A percentile compares a stretch with the other conserved stretches of the same genome.
These are phyloP conservation scores for Fragaria ananassa DNA, from an alignment of 306 rosid species.

Conservation along the genomic window DNA sequence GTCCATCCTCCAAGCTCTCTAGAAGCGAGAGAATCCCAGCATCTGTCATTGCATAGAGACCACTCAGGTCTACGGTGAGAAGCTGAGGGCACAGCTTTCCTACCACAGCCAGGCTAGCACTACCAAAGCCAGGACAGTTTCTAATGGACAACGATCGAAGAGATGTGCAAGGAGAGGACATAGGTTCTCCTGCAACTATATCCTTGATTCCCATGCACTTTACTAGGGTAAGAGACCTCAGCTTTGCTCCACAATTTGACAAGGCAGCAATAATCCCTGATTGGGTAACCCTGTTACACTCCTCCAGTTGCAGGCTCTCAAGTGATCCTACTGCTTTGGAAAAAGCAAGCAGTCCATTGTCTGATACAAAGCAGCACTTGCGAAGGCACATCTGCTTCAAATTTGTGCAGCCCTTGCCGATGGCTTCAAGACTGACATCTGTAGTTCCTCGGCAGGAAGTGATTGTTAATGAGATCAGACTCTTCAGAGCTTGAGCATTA, in stretches of 20 bases:
- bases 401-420: constrained; percentile 64
- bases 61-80: constrained; percentile 64
- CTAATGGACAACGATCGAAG: constrained; percentile 59
- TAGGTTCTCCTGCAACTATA: constrained; percentile 40
- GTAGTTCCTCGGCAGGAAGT: constrained; percentile 77
- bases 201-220: constrained; percentile 86
- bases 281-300: constrained; percentile 73
- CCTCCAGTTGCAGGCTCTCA: constrained; percentile 86
- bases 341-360: constrained; percentile 62
- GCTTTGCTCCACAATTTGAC: constrained; percentile 52
- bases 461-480: constrained; percentile 49
- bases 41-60: constrained; percentile 77
- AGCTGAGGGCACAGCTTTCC: constrained; percentile 80
- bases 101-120: constrained; percentile 59
- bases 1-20: constrained; percentile 63
- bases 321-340: constrained; percentile 62
- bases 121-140: constrained; percentile 74
- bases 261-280: constrained; percentile 58
- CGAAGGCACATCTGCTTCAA: constrained; percentile 84
- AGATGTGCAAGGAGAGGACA: constrained; percentile 52
- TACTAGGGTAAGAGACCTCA: constrained; percentile 74
- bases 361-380: constrained; percentile 69
- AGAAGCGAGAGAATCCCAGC: constrained; percentile 73
- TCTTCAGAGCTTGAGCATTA: constrained; percentile 68
- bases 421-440: constrained; percentile 76